These are phyloP conservation scores for Gossypium australe DNA, from an alignment of 345 rosid species.

Conservation along the genomic window DNA sequence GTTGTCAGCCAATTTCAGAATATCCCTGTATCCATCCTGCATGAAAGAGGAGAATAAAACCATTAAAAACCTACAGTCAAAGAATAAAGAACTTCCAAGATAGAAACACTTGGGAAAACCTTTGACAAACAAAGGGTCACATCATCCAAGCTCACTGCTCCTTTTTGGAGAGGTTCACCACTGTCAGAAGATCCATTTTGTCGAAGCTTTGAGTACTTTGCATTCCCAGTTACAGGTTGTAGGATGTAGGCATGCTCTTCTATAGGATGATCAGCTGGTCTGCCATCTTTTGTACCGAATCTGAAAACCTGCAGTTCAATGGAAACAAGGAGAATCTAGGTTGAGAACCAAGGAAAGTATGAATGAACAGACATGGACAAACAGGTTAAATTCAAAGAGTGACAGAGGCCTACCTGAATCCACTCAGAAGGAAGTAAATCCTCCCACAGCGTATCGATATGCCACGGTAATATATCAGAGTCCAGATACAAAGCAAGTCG, in stretches of 20 bases:
- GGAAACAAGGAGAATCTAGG: constrained; percentile 7
- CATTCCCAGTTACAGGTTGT: constrained; percentile 93
- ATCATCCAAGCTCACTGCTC: constrained; percentile 78
- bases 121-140: constrained; percentile 90
- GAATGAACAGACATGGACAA: constrained; percentile 1
- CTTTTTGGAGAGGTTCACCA: constrained; percentile 70
- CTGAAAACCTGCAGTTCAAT: constrained; percentile 57
- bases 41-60: constrained; percentile 21
- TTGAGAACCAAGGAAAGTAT: constrained; percentile 7
- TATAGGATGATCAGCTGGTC: constrained; percentile 55
- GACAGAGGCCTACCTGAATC: constrained; percentile 58
- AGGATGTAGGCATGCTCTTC: constrained; percentile 69
- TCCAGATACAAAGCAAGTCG: constrained; percentile 90
- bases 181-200: constrained; percentile 33
- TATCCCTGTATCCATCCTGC: constrained; percentile 89
- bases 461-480: constrained; percentile 86
- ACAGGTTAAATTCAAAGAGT: not conserved
- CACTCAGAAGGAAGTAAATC: constrained; percentile 84
- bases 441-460: constrained; percentile 75
- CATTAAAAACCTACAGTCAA: constrained; percentile 17
- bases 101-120: constrained; percentile 39
- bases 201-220: constrained; percentile 62
- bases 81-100: constrained; percentile 8
- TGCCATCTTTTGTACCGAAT: constrained; percentile 78
- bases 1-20: constrained; percentile 85